Evolutionary conservation across 306 rosid species (phyloP).

Genomic region (Chamaecrista fasciculata): DNA sequence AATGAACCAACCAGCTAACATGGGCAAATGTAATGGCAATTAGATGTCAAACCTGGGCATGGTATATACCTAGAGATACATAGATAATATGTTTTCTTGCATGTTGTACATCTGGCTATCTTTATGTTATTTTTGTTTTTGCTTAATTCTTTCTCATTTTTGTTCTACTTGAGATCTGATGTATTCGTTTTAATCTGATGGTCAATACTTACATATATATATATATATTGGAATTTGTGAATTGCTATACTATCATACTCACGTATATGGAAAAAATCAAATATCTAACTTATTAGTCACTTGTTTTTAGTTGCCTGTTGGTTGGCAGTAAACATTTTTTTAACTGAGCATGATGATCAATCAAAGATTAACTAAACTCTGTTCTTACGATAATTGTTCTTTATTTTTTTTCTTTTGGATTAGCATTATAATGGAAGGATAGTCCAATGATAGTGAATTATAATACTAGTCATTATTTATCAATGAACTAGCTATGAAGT

Average conservation of each 20-base stretch:
- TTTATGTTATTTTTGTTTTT: conserved; percentile 1
- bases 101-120: conserved; percentile 10
- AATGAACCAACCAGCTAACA: not conserved
- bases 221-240: not conserved
- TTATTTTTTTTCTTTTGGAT: not conserved
- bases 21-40: not conserved
- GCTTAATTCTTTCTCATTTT: conserved; percentile 6
- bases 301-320: conserved; percentile 10
- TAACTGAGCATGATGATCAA: conserved; percentile 1
- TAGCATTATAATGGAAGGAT: conserved; percentile 3
- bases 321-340: not conserved
- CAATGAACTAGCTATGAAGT: conserved; percentile 28
- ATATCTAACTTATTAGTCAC: conserved; percentile 3
- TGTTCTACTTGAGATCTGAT: not conserved
- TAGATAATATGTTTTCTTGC: not conserved
- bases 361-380: not conserved
- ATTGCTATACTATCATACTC: not conserved
- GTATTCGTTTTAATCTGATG: not conserved
- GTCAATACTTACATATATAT: not conserved
- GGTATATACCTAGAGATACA: conserved; percentile 3
- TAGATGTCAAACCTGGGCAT: conserved; percentile 5
- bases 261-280: not conserved
- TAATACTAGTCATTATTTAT: conserved; percentile 8
- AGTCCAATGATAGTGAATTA: conserved; percentile 27
- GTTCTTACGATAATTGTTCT: conserved; percentile 5